These are phyloP conservation scores for Colletotrichum trifolii DNA, from an alignment of 2,329 filamentous ascomycete species.

Conservation along the genomic window DNA sequence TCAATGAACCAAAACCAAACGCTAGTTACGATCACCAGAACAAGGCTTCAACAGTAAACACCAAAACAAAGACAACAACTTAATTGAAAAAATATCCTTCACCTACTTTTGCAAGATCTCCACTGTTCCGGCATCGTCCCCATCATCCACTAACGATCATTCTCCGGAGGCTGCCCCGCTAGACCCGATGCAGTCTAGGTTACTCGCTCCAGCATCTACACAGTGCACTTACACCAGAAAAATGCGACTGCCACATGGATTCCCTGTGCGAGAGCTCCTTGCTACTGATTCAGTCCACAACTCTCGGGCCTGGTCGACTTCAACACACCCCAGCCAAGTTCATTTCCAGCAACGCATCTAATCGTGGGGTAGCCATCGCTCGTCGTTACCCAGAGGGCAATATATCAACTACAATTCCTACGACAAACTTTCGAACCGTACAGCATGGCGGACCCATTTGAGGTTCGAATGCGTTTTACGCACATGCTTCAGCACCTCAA, in stretches of 20 bases:
- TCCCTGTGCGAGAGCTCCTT: slow-evolving; percentile 25
- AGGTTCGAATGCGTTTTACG: slow-evolving; percentile 98
- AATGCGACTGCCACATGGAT: slow-evolving; percentile 2
- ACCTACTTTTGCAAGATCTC: slow-evolving; percentile 27
- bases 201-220: neutral
- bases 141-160: slow-evolving; percentile 24
- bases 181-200: slow-evolving; percentile 7
- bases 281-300: neutral
- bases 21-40: neutral
- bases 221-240: neutral
- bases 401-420: neutral
- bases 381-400: neutral
- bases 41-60: neutral
- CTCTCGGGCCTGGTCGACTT: slow-evolving; percentile 6
- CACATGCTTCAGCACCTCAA: slow-evolving; percentile 89
- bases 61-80: slow-evolving; percentile 1
- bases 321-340: neutral
- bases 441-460: slow-evolving; percentile 84
- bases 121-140: slow-evolving; percentile 35
- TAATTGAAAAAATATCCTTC: slow-evolving; percentile 22
- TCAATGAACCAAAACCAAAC: no score
- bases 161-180: slow-evolving; percentile 7
- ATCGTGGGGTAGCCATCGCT: no score
- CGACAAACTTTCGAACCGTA: neutral
- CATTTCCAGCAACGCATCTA: slow-evolving; percentile 1